Conservation (phyloP, 2,329 filamentous ascomycete species). For the Monosporascus sp. region DNA sequence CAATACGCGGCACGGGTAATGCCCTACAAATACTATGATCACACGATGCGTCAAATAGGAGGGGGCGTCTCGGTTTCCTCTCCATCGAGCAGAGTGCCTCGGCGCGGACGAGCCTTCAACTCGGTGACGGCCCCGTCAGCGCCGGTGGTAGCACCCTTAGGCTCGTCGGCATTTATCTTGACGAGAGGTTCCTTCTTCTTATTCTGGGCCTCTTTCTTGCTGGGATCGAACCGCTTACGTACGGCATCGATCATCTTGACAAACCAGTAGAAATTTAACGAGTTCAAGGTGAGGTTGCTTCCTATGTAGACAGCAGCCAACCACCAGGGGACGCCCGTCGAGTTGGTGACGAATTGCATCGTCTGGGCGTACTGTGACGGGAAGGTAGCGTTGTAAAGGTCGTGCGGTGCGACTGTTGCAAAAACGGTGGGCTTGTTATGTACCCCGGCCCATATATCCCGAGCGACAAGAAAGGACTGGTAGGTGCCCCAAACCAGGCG, state of each 20-base stretch:
- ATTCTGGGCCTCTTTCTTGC: conserved; percentile 26
- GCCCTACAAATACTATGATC: not conserved
- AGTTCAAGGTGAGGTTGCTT: conserved; percentile 68
- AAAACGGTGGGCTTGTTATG: conserved; percentile 33
- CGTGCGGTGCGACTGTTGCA: conserved; percentile 27
- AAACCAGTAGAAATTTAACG: conserved; percentile 81
- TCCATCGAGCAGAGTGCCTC: conserved; percentile 3
- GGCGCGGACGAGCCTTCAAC: conserved; percentile 2
- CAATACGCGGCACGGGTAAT: not conserved
- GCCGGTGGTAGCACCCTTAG: conserved; percentile 26
- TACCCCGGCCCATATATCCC: conserved; percentile 61
- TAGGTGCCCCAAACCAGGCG: conserved; percentile 75
- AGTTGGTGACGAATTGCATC: conserved; percentile 45
- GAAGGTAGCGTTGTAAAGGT: conserved; percentile 27
- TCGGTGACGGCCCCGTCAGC: conserved; percentile 11
- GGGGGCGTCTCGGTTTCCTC: conserved; percentile 1
- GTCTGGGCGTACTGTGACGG: conserved; percentile 33
- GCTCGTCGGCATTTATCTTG: conserved; percentile 17
- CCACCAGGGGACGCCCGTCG: conserved; percentile 60
- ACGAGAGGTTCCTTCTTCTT: conserved; percentile 23
- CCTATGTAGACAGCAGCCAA: conserved; percentile 61
- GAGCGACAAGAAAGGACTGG: conserved; percentile 63
- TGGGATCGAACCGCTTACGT: conserved; percentile 65
- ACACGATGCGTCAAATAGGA: not conserved
- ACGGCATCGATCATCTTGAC: conserved; percentile 80